phyloP scores from a whole-genome alignment of 192 early-diverging fungal genomes.

The Coemansia sp. region DNA sequence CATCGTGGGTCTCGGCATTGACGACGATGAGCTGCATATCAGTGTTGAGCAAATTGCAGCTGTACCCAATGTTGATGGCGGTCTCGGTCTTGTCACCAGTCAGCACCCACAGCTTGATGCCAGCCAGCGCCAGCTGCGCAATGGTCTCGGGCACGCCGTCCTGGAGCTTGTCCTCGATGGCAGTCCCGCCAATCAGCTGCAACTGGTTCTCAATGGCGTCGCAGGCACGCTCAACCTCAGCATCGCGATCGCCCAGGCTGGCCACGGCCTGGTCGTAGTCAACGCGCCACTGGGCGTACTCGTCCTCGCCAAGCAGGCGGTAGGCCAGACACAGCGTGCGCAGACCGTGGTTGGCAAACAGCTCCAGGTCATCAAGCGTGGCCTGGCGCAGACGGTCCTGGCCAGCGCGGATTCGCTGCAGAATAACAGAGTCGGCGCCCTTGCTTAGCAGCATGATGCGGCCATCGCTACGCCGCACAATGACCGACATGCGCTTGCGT shows the following conservation, averaged over 20 bases:
- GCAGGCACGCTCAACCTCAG: constrained; percentile 70
- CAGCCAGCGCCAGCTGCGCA: constrained; percentile 73
- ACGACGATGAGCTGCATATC: constrained; percentile 85
- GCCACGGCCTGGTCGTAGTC: constrained; percentile 72
- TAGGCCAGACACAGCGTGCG: constrained; percentile 88
- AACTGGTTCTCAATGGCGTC: constrained; percentile 78
- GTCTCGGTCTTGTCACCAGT: constrained; percentile 98
- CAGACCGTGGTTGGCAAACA: constrained; percentile 75
- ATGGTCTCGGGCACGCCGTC: constrained; percentile 97
- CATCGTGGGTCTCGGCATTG: constrained; percentile 55
- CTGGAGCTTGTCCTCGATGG: constrained; percentile 96
- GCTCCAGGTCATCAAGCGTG: constrained; percentile 74
- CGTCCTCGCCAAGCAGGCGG: constrained; percentile 64
- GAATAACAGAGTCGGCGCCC: constrained; percentile 94
- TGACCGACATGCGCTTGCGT: constrained; percentile 96
- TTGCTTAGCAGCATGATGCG: constrained; percentile 82
- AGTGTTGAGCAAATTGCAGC: constrained; percentile 81
- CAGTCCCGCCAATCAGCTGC: constrained; percentile 89
- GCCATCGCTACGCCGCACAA: constrained; percentile 72
- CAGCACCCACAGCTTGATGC: constrained; percentile 95
- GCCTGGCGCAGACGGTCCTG: constrained; percentile 67
- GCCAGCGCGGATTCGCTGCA: constrained; percentile 69
- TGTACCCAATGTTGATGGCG: constrained; percentile 96
- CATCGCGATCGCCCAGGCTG: constrained; percentile 76
- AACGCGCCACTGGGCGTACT: constrained; percentile 67